A percentile compares a stretch with the other conserved stretches of the same genome.
phyloP scores from a whole-genome alignment of 2,329 filamentous ascomycete species.

The Penicillium sp. region DNA sequence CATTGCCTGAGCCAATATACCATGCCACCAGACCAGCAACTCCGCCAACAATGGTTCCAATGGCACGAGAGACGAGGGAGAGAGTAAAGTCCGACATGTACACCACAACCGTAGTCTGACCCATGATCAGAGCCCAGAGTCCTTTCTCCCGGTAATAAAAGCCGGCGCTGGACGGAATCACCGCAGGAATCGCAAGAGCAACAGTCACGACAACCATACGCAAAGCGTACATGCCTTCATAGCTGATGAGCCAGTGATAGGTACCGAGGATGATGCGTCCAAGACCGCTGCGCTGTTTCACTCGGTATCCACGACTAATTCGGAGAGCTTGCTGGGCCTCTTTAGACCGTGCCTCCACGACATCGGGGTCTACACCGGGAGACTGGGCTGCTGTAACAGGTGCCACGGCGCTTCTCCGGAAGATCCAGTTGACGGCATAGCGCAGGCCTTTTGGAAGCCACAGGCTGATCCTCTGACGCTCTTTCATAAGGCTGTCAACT shows the following conservation, averaged over 20 bases:
- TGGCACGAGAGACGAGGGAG: slow-evolving; percentile 42
- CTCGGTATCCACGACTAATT: slow-evolving; percentile 35
- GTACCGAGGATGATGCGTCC: slow-evolving; percentile 30
- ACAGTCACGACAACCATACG: slow-evolving; percentile 51
- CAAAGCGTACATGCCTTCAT: slow-evolving; percentile 48
- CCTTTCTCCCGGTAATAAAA: slow-evolving; percentile 56
- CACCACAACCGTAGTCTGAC: slow-evolving; percentile 48
- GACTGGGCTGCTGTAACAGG: slow-evolving; percentile 21
- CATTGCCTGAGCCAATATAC: slow-evolving; percentile 53
- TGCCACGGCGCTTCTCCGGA: slow-evolving; percentile 26
- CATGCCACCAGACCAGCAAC: slow-evolving; percentile 49
- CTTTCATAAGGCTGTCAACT: slow-evolving; percentile 38
- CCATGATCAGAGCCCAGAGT: slow-evolving; percentile 54
- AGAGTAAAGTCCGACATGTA: slow-evolving; percentile 55
- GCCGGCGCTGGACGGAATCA: slow-evolving; percentile 44
- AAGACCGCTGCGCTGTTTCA: slow-evolving; percentile 25
- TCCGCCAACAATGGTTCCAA: slow-evolving; percentile 51
- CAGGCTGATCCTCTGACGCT: slow-evolving; percentile 36
- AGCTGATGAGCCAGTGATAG: slow-evolving; percentile 45
- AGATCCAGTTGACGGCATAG: slow-evolving; percentile 43
- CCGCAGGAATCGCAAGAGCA: slow-evolving; percentile 44
- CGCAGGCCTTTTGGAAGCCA: slow-evolving; percentile 47
- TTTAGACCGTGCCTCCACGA: slow-evolving; percentile 33
- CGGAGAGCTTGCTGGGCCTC: slow-evolving; percentile 39
- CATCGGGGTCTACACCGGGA: slow-evolving; percentile 25